Evolutionary conservation across 306 rosid genomes (phyloP).

Genomic region (Sophora flavescens): DNA sequence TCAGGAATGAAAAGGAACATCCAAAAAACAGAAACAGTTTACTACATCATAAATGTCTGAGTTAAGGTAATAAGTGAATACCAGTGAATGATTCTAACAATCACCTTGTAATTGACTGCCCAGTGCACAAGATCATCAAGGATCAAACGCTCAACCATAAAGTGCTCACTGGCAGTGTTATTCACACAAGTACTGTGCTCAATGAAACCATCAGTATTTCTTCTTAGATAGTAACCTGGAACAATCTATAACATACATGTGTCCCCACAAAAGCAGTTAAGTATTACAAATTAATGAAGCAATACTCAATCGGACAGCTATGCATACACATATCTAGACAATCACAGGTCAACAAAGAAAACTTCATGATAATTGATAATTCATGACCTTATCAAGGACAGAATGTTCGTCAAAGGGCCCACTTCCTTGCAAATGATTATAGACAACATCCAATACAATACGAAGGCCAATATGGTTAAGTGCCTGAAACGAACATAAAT

Average conservation of each 20-base stretch:
- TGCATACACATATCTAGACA: slow-evolving; percentile 32
- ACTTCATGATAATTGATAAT: slow-evolving; percentile 18
- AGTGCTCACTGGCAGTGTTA: slow-evolving; percentile 96
- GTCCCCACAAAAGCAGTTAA: slow-evolving; percentile 48
- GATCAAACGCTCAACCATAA: slow-evolving; percentile 93
- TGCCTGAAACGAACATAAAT: slow-evolving; percentile 62
- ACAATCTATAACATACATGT: slow-evolving; percentile 74
- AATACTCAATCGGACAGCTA: slow-evolving; percentile 36
- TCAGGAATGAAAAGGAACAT: slow-evolving; percentile 7
- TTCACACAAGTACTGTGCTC: slow-evolving; percentile 94
- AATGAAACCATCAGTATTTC: slow-evolving; percentile 82
- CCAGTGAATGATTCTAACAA: slow-evolving; percentile 44
- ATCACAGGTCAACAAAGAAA: slow-evolving; percentile 36
- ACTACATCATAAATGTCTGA: slow-evolving; percentile 26
- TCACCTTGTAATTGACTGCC: slow-evolving; percentile 91
- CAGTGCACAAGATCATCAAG: slow-evolving; percentile 92
- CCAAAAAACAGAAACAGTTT: slow-evolving; percentile 13
- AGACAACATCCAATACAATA: slow-evolving; percentile 89
- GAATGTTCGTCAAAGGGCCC: slow-evolving; percentile 86
- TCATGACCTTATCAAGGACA: slow-evolving; percentile 87
- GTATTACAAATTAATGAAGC: slow-evolving; percentile 40
- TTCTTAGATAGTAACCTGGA: slow-evolving; percentile 97
- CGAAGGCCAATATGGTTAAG: slow-evolving; percentile 83
- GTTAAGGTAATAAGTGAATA: slow-evolving; percentile 33
- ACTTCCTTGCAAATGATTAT: slow-evolving; percentile 87